Conservation (phyloP, 176 grass and related monocot genomes). For the Guadua angustifolia region DNA sequence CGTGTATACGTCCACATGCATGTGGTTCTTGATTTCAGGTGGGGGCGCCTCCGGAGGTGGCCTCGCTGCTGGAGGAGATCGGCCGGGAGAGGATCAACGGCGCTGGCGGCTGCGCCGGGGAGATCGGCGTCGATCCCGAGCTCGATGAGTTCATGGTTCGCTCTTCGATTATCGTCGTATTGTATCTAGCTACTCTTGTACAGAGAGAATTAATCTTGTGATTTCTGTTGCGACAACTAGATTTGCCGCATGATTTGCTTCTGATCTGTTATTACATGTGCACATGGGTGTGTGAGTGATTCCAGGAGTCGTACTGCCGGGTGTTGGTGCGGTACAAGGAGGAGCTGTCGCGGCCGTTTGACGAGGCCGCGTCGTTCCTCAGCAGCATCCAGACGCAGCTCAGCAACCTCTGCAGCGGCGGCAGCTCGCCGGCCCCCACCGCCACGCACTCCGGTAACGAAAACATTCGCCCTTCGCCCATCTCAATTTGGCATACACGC, state of each 20-base stretch:
- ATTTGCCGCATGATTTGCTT: conserved; percentile 23
- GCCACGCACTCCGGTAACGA: conserved; percentile 42
- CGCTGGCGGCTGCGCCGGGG: conserved; percentile 11
- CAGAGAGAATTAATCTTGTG: not conserved
- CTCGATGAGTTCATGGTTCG: conserved; percentile 93
- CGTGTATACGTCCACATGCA: not conserved
- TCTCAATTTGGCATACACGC: conserved; percentile 14
- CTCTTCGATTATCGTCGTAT: not conserved
- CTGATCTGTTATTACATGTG: conserved; percentile 57
- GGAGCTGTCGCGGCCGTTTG: conserved; percentile 75
- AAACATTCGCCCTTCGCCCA: conserved; percentile 20
- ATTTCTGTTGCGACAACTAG: not conserved
- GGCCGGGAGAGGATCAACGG: conserved; percentile 51
- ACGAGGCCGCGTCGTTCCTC: conserved; percentile 80
- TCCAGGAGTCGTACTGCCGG: conserved; percentile 69
- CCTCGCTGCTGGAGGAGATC: conserved; percentile 76
- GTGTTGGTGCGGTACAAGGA: conserved; percentile 79
- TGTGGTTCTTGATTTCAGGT: conserved; percentile 53
- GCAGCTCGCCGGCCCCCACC: conserved; percentile 34
- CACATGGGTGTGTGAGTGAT: not conserved
- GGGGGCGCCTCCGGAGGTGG: conserved; percentile 72
- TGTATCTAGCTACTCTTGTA: not conserved
- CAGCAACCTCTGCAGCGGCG: conserved; percentile 67
- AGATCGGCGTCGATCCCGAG: conserved; percentile 84
- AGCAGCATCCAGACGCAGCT: conserved; percentile 81